phyloP scores from a whole-genome alignment of 352 stramenopile species.

The Phytophthora crassamura region DNA sequence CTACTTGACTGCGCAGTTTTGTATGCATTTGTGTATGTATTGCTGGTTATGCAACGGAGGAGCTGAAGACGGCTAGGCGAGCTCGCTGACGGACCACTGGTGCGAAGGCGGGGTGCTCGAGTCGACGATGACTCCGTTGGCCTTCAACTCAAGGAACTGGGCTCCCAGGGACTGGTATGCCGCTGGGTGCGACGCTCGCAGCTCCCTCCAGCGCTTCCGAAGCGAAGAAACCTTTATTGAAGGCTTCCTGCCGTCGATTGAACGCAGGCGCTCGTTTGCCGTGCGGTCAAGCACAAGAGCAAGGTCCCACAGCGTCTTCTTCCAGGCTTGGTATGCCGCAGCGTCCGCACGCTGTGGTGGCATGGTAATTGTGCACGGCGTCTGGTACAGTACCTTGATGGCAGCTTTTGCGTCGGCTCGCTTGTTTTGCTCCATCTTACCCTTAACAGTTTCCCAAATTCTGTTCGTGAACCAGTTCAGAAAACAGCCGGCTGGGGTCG shows the following conservation, averaged over 20 bases:
- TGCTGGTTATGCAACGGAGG: too few species aligned
- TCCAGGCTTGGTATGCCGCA: not conserved
- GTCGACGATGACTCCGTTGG: not conserved
- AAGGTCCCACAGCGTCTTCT: not conserved
- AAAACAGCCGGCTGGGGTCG: not conserved
- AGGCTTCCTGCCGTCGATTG: conserved; percentile 1
- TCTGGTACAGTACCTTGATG: conserved; percentile 11
- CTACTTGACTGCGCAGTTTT: too few species aligned
- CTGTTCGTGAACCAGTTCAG: conserved; percentile 8
- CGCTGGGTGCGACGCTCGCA: not conserved
- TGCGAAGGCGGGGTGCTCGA: not conserved
- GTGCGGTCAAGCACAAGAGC: not conserved
- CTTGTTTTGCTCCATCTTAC: conserved; percentile 11
- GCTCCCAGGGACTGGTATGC: not conserved
- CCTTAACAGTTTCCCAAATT: conserved; percentile 8
- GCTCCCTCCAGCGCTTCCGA: conserved; percentile 1
- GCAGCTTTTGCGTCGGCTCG: conserved; percentile 9
- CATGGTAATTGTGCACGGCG: not conserved
- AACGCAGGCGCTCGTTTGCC: not conserved
- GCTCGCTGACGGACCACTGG: too few species aligned
- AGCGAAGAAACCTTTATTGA: conserved; percentile 3
- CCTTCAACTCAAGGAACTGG: not conserved
- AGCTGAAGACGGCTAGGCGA: too few species aligned
- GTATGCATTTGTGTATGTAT: too few species aligned
- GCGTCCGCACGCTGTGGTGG: not conserved